Conservation (phyloP, 2,329 filamentous ascomycete species). For the Parafenestella ontariensis region DNA sequence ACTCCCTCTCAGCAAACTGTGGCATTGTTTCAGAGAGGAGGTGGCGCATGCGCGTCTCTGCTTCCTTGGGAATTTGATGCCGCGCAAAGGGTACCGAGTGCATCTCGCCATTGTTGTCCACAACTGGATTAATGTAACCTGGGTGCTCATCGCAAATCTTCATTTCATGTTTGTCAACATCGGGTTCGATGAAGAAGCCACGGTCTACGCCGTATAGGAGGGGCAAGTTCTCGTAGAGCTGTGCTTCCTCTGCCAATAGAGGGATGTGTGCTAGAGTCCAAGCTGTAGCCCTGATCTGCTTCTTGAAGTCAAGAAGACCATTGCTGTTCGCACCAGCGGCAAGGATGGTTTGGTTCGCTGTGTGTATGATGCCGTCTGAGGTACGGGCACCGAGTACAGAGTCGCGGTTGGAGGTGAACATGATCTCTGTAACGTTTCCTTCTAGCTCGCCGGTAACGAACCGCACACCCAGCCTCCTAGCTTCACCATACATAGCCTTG, state of each 20-base stretch:
- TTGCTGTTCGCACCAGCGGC: slow-evolving; percentile 59
- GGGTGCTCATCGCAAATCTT: slow-evolving; percentile 65
- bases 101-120: slow-evolving; percentile 30
- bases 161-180: slow-evolving; percentile 53
- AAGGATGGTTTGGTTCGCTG: slow-evolving; percentile 56
- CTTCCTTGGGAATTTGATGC: slow-evolving; percentile 56
- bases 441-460: slow-evolving; percentile 54
- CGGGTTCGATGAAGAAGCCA: slow-evolving; percentile 60
- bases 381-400: slow-evolving; percentile 54
- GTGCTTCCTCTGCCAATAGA: slow-evolving; percentile 55
- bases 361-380: slow-evolving; percentile 51
- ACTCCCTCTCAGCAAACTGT: slow-evolving; percentile 57
- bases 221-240: slow-evolving; percentile 57
- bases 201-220: slow-evolving; percentile 59
- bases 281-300: slow-evolving; percentile 61
- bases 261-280: slow-evolving; percentile 62
- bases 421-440: slow-evolving; percentile 50
- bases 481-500: slow-evolving; percentile 54
- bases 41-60: slow-evolving; percentile 55
- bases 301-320: slow-evolving; percentile 57
- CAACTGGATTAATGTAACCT: slow-evolving; percentile 60
- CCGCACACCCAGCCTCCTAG: slow-evolving; percentile 54
- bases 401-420: slow-evolving; percentile 39
- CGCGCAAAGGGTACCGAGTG: slow-evolving; percentile 52
- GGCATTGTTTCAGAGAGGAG: slow-evolving; percentile 62